Evolutionary conservation across 1,284 basidiomycete species (phyloP).

Genomic region (Melampsora larici-populina): DNA sequence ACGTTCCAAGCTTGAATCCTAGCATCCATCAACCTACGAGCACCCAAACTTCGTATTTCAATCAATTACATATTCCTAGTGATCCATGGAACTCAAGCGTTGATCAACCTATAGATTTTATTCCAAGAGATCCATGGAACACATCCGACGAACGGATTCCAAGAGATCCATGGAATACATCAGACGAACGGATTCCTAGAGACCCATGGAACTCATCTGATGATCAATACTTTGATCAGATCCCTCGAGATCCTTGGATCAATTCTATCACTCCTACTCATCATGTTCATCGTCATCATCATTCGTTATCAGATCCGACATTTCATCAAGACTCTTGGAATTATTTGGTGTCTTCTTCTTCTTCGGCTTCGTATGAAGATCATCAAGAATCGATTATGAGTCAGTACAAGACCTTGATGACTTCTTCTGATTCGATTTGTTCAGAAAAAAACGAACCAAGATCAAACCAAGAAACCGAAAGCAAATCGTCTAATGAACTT

Average conservation of each 20-base stretch:
- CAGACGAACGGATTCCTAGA: not conserved
- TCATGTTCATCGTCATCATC: not conserved
- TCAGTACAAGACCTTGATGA: too few species aligned
- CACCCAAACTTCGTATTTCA: not conserved
- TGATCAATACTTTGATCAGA: not conserved
- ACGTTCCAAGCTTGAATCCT: not conserved
- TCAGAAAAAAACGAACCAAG: too few species aligned
- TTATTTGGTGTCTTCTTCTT: not conserved
- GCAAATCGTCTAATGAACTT: too few species aligned
- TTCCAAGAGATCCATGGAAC: slow-evolving; percentile 26
- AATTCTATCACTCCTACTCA: not conserved
- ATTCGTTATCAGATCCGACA: too few species aligned
- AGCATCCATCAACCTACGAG: not conserved
- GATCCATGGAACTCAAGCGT: too few species aligned
- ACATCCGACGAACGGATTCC: not conserved
- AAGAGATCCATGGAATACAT: slow-evolving; percentile 25
- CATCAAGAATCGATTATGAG: too few species aligned
- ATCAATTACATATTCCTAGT: too few species aligned
- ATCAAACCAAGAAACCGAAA: too few species aligned
- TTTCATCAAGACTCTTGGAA: not conserved
- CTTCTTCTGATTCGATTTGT: not conserved
- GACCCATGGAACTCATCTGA: slow-evolving; percentile 16
- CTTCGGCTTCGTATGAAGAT: too few species aligned
- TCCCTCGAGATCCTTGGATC: too few species aligned
- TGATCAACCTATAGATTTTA: not conserved